Percentiles rank a stretch among this genome's conserved stretches.
Conservation (phyloP, 202 grass and related monocot species). For the Bolboschoenoplectus hybrid region DNA sequence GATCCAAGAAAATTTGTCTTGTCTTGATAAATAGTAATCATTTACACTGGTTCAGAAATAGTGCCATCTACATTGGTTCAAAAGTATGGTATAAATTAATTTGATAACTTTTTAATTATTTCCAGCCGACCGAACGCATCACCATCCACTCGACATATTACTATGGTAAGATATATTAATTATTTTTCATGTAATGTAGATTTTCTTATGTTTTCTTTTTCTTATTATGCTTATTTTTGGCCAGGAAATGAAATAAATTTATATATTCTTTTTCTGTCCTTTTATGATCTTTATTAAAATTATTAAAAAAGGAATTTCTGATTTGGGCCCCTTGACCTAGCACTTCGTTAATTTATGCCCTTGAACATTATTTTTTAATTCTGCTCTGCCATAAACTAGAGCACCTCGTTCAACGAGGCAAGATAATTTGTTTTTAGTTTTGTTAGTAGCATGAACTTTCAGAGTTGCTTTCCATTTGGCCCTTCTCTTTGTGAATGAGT, state of each 20-base stretch:
- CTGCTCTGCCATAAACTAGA: background rate
- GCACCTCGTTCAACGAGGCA: background rate
- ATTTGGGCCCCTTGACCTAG: slow-evolving; percentile 13
- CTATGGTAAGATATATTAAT: slow-evolving; percentile 60
- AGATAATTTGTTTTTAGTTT: background rate
- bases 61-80: background rate
- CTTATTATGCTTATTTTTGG: slow-evolving; percentile 32
- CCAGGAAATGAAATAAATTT: background rate
- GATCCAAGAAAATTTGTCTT: background rate
- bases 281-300: slow-evolving; percentile 7
- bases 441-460: background rate
- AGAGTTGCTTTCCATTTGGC: background rate
- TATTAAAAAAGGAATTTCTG: background rate
- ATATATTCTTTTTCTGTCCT: background rate
- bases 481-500: background rate
- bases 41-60: background rate
- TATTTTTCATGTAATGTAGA: slow-evolving; percentile 13
- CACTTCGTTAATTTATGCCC: background rate
- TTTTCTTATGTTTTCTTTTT: slow-evolving; percentile 10
- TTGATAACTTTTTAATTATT: slow-evolving; percentile 42
- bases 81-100: slow-evolving; percentile 13
- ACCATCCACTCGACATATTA: slow-evolving; percentile 82
- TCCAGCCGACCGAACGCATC: slow-evolving; percentile 82
- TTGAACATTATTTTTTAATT: background rate
- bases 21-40: background rate